These are phyloP conservation scores for Amylostereum areolatum DNA, from an alignment of 1,284 basidiomycete species.

Conservation along the genomic window DNA sequence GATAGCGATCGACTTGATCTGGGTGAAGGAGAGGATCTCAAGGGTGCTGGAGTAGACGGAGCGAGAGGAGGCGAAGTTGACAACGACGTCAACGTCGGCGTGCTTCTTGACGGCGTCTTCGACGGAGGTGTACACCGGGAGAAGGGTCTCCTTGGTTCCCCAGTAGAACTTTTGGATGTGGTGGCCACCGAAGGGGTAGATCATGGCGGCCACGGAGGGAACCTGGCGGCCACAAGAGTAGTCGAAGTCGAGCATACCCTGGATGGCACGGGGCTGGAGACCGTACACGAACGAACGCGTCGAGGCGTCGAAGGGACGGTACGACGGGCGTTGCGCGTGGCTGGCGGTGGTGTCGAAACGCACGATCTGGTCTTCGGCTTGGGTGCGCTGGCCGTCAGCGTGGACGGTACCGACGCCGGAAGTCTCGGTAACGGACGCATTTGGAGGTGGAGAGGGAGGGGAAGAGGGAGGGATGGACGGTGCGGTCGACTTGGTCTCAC, in stretches of 20 bases:
- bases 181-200: slow-evolving; percentile 99
- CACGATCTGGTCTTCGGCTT: slow-evolving; percentile 86
- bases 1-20: slow-evolving; percentile 83
- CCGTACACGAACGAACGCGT: slow-evolving; percentile 98
- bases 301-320: slow-evolving; percentile 84
- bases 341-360: slow-evolving; percentile 59
- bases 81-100: slow-evolving; percentile 94
- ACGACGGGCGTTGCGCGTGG: slow-evolving; percentile 60
- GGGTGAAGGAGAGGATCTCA: slow-evolving; percentile 72
- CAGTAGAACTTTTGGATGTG: slow-evolving; percentile 99
- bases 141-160: slow-evolving; percentile 98
- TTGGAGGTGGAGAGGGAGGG: slow-evolving; percentile 30
- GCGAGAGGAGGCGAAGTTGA: slow-evolving; percentile 96
- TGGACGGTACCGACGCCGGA: slow-evolving; percentile 68
- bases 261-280: slow-evolving; percentile 98
- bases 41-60: slow-evolving; percentile 94
- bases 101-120: slow-evolving; percentile 94
- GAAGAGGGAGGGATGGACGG: slow-evolving; percentile 32
- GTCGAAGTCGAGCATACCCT: slow-evolving; percentile 99
- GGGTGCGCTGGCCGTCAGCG: slow-evolving; percentile 76
- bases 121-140: slow-evolving; percentile 94
- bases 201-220: slow-evolving; percentile 99
- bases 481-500: slow-evolving; percentile 30
- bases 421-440: slow-evolving; percentile 19
- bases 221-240: slow-evolving; percentile 91